Evolutionary conservation across 2,329 filamentous ascomycete species (phyloP).

Genomic region (Microascus cirrosus): DNA sequence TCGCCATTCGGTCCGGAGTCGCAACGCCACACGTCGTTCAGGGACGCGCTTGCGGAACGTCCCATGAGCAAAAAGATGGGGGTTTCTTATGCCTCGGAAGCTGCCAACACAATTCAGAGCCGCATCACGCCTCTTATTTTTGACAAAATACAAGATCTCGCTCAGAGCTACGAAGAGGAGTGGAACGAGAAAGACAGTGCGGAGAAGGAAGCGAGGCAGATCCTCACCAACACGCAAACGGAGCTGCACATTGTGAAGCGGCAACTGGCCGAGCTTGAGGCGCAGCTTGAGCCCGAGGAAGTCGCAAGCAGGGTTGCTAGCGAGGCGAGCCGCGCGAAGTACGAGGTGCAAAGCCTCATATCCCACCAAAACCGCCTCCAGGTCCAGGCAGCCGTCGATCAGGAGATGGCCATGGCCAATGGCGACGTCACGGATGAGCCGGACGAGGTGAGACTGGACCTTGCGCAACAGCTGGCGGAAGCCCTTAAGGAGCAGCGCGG

Average conservation of each 20-base stretch:
- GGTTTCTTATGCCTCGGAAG: constrained; percentile 44
- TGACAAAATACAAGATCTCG: constrained; percentile 61
- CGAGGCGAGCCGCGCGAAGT: constrained; percentile 38
- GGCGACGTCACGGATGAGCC: constrained; percentile 31
- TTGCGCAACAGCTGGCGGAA: constrained; percentile 46
- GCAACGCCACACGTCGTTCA: constrained; percentile 41
- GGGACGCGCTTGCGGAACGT: constrained; percentile 24
- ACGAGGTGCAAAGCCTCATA: constrained; percentile 36
- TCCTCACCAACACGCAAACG: constrained; percentile 54
- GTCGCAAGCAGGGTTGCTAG: constrained; percentile 34
- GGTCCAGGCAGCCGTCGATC: constrained; percentile 39
- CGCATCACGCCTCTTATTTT: constrained; percentile 59
- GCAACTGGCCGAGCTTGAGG: constrained; percentile 46
- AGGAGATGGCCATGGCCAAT: constrained; percentile 37
- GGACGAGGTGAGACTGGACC: constrained; percentile 41
- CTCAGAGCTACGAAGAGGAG: constrained; percentile 62
- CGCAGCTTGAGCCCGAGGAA: constrained; percentile 43
- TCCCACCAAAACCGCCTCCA: constrained; percentile 41
- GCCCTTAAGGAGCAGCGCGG: constrained; percentile 48
- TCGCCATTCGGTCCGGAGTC: constrained; percentile 56
- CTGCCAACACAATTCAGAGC: constrained; percentile 57
- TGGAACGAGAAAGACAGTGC: constrained; percentile 62
- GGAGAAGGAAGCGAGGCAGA: constrained; percentile 55
- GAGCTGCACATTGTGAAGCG: constrained; percentile 53
- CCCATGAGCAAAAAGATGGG: constrained; percentile 23